Evolutionary conservation across 225 moss, liverwort and hornwort species (phyloP), one percentile per base, ranked within the genome.

Genomic region (Climacium dendroides): DNA sequence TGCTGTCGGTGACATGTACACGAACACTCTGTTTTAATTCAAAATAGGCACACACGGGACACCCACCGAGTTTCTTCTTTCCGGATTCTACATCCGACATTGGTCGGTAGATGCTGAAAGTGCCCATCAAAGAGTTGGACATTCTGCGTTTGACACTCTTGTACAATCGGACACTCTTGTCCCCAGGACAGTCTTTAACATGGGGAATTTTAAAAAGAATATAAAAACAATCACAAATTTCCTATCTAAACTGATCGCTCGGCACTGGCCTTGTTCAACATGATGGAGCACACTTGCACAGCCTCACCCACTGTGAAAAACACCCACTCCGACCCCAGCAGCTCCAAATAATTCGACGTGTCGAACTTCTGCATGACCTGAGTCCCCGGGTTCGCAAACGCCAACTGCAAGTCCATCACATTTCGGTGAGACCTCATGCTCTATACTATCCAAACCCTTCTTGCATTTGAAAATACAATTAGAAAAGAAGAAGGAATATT

Each of bases 271-370:
- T 81, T 90, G 69, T 79, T 90, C 73, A 64, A 13, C 76, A 93
- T 24, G 37, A 76, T 78, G 67, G 88, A 71, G 86, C 89, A 92
- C 30, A 93, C 90, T 79, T 93, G 93, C 54, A 92, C 89, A 24
- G 79, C 93, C 60, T 96, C 96, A 3, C 67, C 87, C 24, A 95
- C 96, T 9, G 93, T 74, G 74, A 96, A 88, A 78, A 95, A 96
- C 32, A 96, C 85, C 96, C 96, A 96, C 78, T 95, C 95, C 6
- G 85, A 50, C 6, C 95, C 96, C 80, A 96, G 19, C 4, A 16
- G 5, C 30, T 86, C 70, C 79, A 94, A 79, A 34, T 81, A 92
- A 0, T 87, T 81, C 8, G 92, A 85, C 16, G 39, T 0, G 39
- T 83, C 88, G 8, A 96, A 87, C 78, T 92, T 96, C 78, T 91